Evolutionary conservation across 805 yeast species (phyloP).

Genomic region (Starmerella lactis-condensi): DNA sequence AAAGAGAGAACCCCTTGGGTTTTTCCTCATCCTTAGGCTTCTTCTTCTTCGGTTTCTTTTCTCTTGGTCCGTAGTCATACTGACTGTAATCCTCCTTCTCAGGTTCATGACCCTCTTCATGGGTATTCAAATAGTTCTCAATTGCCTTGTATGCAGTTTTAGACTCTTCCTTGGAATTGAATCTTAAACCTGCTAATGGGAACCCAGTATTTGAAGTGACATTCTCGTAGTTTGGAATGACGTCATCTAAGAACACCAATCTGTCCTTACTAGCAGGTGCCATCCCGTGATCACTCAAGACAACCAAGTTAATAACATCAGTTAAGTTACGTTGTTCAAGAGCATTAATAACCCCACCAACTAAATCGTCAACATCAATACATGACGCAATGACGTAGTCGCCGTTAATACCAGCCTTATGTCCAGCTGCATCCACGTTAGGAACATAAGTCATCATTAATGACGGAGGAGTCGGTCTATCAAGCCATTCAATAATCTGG

Average conservation of each 20-base stretch:
- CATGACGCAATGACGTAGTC: slow-evolving; percentile 36
- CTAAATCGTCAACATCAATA: slow-evolving; percentile 43
- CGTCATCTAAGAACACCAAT: slow-evolving; percentile 52
- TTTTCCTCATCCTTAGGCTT: slow-evolving; percentile 15
- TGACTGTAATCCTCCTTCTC: background rate
- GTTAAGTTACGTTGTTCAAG: slow-evolving; percentile 38
- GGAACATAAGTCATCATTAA: slow-evolving; percentile 64
- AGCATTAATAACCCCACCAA: slow-evolving; percentile 33
- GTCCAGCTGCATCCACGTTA: slow-evolving; percentile 63
- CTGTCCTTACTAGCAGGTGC: slow-evolving; percentile 63
- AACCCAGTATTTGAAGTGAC: slow-evolving; percentile 59
- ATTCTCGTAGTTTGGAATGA: slow-evolving; percentile 32
- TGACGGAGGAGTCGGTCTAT: slow-evolving; percentile 46
- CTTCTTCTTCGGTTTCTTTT: background rate
- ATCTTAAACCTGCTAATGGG: slow-evolving; percentile 70
- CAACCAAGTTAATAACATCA: slow-evolving; percentile 49
- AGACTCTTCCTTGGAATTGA: slow-evolving; percentile 26
- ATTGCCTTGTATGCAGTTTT: slow-evolving; percentile 15
- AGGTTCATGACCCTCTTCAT: background rate
- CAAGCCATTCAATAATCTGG: slow-evolving; percentile 52
- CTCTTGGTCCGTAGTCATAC: background rate
- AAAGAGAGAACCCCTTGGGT: slow-evolving; percentile 42
- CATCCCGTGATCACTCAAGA: slow-evolving; percentile 90
- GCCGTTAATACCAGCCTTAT: slow-evolving; percentile 51
- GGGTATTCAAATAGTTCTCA: background rate